These are phyloP conservation scores for Fusarium ambrosium DNA, from an alignment of 2,329 filamentous ascomycete species.

Conservation along the genomic window DNA sequence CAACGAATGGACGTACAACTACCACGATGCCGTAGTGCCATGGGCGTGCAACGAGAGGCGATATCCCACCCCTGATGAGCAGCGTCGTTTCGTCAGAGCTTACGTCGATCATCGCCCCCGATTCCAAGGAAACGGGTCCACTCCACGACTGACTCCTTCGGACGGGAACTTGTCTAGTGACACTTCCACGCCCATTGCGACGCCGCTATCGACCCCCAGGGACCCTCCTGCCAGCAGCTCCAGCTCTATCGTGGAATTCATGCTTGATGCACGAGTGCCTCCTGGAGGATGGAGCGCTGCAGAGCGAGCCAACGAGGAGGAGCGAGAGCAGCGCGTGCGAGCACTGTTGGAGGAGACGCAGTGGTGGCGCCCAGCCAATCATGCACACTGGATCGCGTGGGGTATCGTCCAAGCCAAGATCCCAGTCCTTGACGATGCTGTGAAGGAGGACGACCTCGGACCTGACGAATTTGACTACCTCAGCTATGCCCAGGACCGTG, in stretches of 20 bases:
- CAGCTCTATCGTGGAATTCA: conserved; percentile 76
- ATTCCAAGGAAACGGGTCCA: conserved; percentile 64
- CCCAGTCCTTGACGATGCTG: conserved; percentile 73
- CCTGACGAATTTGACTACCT: conserved; percentile 90
- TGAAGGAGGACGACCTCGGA: conserved; percentile 50
- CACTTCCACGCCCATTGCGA: conserved; percentile 51
- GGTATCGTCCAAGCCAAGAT: conserved; percentile 95
- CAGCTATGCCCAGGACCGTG: conserved; percentile 89
- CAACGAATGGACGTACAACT: conserved; percentile 98
- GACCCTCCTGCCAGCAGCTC: conserved; percentile 60
- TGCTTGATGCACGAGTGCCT: conserved; percentile 81
- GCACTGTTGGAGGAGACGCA: conserved; percentile 82
- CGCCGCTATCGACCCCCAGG: conserved; percentile 49
- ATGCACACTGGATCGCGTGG: conserved; percentile 94
- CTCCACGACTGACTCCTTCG: conserved; percentile 62
- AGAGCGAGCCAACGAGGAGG: conserved; percentile 73
- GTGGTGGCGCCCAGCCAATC: conserved; percentile 90
- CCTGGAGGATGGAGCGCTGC: conserved; percentile 63
- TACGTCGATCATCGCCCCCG: conserved; percentile 87
- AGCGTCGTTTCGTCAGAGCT: conserved; percentile 85
- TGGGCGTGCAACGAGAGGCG: conserved; percentile 75
- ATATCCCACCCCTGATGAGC: conserved; percentile 86
- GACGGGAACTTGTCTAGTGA: conserved; percentile 54
- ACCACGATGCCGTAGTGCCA: conserved; percentile 78
- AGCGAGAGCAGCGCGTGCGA: conserved; percentile 75